Evolutionary conservation across 2,329 filamentous ascomycete genomes (phyloP), one percentile per base, ranked within the genome.

Genomic region (Penicillium verrucosum): DNA sequence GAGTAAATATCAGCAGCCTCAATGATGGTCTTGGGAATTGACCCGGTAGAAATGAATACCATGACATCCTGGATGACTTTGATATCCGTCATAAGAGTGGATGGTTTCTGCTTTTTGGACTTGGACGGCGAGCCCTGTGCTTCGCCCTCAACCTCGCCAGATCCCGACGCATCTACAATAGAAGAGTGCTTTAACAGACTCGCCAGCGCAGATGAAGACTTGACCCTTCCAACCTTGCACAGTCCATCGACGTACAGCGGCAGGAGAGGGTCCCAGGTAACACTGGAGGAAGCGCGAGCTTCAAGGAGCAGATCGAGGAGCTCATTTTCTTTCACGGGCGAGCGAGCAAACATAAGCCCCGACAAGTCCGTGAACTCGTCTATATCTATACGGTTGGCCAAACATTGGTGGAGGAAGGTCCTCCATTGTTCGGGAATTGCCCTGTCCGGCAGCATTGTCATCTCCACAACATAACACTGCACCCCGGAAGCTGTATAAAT

Each of bases 51-150:
- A 27, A 77, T 62, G 10, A 71, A 69, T 32, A 75, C 66, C 66
- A 76, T 75, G 23, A 70, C 64, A 67, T 77, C 73, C 54, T 77
- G 74, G 34, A 77, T 69, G 54, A 77, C 69, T 45, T 72, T 70
- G 40, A 73, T 75, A 62, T 77, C 75, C 0, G 72, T 75, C 73
- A 77, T 75, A 2, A 77, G 60, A 0, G 74, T 77, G 16, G 68
- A 69, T 30, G 55, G 61, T 18, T 61, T 64, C 2, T 44, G 34
- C 11, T 61, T 51, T 30, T 42, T 50, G 7, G 21, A 11, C 21
- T 51, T 51, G 11, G 40, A 12, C 3, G 21, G 21, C 6, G 49
- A 51, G 21, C 16, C 11, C 21, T 21, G 49, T 21, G 23, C 18
- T 23, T 34, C 29, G 62, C 16, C 34, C 29, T 34, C 50, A 42